Evolutionary conservation across 208 protist species (phyloP), one percentile per base, ranked within the genome.

Genomic region (Trypanosoma avium): DNA sequence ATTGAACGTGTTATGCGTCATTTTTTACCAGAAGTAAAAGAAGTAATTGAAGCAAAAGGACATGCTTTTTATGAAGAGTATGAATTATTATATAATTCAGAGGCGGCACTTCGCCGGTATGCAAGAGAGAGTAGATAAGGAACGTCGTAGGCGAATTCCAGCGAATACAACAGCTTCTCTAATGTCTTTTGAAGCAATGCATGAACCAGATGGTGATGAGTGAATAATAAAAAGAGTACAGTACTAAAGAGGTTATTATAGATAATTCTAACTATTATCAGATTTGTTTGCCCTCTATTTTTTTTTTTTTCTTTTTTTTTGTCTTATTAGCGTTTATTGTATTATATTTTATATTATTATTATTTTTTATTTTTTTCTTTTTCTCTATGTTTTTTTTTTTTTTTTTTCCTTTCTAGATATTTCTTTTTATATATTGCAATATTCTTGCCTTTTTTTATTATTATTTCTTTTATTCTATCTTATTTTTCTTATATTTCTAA

Each of bases 1-100:
- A 95, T 97, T 58, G 92, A 97, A 67, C 84, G 90, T 9, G 83
- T 96, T 13, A 83, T 97, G 79, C 83, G 88, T 73, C 94, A 97
- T 80, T 97, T 94, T 54, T 49, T 97, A 66, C 90, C 92, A 0
- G 92, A 97, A 72, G 94, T 97, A 47, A 86, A 56, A 19, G 83
- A 86, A 55, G 88, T 94, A 24, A 48, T 89, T 1, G 86, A 91
- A 66, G 81, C 73, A 9, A 91, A 87, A 52, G 82, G 71, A 5
- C 84, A 93, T 48, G 60, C 83, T 45, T 92, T 95, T 59, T 93
- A 95, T 70, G 77, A 90, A 54, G 78, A 93, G 46, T 90, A 92
- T 67, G 85, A 68, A 8, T 74, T 96, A 0, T 54, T 92, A 7
- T 92, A 94, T 67, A 68, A 86, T 48, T 91, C 83, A 10, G 90